Percentiles rank a stretch among this genome's conserved stretches.
phyloP scores from a whole-genome alignment of 1,139 yeast species.

The Pichia norvegensis region DNA sequence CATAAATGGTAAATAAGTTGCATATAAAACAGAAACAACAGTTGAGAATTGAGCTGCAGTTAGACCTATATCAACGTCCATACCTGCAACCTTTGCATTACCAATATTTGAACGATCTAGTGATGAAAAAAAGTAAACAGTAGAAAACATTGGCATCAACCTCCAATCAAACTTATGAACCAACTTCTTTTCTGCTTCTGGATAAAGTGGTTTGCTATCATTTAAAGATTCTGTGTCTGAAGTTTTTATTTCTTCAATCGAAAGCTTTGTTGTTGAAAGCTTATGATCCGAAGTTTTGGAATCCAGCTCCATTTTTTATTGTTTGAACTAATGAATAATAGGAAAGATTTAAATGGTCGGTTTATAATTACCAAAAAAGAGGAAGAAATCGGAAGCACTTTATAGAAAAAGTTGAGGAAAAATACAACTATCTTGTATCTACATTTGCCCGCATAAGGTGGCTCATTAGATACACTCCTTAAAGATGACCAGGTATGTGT shows the following conservation, averaged over 20 bases:
- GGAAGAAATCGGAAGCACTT: too few species aligned
- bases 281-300: too few species aligned
- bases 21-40: slow-evolving; percentile 9
- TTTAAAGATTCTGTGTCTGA: not conserved
- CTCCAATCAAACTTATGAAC: slow-evolving; percentile 9
- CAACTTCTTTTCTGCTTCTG: slow-evolving; percentile 4
- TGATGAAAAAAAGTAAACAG: slow-evolving; percentile 11
- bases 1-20: slow-evolving; percentile 11
- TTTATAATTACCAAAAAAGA: too few species aligned
- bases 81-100: slow-evolving; percentile 22
- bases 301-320: not conserved
- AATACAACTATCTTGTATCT: too few species aligned
- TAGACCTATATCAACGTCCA: slow-evolving; percentile 18
- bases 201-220: not conserved
- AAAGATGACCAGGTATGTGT: too few species aligned
- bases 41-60: slow-evolving; percentile 6
- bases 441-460: too few species aligned
- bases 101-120: slow-evolving; percentile 17
- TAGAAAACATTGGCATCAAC: slow-evolving; percentile 11
- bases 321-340: too few species aligned
- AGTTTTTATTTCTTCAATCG: not conserved
- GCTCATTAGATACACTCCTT: too few species aligned
- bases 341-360: too few species aligned
- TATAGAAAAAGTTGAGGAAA: too few species aligned
- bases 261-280: not conserved